Conservation (phyloP, 371 early-diverging fungal species). For the Mucor indicus region DNA sequence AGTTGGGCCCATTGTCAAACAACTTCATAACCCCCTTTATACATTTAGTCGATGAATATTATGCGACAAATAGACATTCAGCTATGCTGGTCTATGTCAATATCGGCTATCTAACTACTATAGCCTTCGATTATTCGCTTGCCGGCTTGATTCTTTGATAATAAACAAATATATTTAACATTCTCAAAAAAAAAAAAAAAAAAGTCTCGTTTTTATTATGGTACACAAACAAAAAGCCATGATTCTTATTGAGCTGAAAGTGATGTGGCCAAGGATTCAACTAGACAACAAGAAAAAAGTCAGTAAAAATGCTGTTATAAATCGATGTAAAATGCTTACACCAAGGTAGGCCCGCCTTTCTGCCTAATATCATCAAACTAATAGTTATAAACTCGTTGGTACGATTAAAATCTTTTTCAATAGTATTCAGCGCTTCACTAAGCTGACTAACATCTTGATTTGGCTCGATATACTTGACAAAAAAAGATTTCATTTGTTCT, state of each 20-base stretch:
- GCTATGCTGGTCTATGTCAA: too few species aligned
- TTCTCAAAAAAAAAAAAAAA: too few species aligned
- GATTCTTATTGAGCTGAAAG: slow-evolving; percentile 6
- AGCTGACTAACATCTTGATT: slow-evolving; percentile 1
- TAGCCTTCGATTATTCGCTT: too few species aligned
- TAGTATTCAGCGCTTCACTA: slow-evolving; percentile 7
- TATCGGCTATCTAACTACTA: too few species aligned
- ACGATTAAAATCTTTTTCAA: slow-evolving; percentile 37
- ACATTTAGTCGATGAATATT: too few species aligned
- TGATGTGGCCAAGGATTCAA: slow-evolving; percentile 17
- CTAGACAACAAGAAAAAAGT: neutral
- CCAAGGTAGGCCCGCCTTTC: slow-evolving; percentile 41
- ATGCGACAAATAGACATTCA: too few species aligned
- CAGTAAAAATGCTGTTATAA: neutral
- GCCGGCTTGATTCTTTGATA: too few species aligned
- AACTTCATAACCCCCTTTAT: too few species aligned
- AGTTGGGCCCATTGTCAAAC: too few species aligned
- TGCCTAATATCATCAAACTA: slow-evolving; percentile 34
- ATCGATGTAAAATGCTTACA: slow-evolving; percentile 27
- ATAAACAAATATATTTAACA: too few species aligned
- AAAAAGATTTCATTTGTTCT: slow-evolving; percentile 20
- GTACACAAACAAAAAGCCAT: too few species aligned
- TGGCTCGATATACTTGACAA: slow-evolving; percentile 2
- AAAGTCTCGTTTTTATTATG: too few species aligned
- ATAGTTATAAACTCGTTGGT: slow-evolving; percentile 36